Evolutionary conservation across 2,329 filamentous ascomycete genomes (phyloP).

Genomic region (Fusarium acutatum): DNA sequence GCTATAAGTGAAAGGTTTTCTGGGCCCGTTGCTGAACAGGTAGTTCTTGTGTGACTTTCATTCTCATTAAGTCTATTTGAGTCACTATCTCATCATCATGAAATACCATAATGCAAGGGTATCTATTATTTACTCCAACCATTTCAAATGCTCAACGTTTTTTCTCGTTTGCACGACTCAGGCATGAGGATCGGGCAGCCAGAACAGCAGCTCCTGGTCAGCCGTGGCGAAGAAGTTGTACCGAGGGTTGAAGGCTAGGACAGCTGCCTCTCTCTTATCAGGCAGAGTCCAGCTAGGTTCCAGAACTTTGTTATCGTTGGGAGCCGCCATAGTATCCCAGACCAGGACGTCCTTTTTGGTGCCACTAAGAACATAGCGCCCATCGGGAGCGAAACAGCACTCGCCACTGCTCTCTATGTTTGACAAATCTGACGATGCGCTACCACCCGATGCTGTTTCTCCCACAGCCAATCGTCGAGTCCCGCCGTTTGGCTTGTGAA

Average conservation of each 20-base stretch:
- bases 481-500: constrained; percentile 66
- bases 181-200: constrained; percentile 74
- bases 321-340: constrained; percentile 79
- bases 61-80: not conserved
- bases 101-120: constrained; percentile 12
- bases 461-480: constrained; percentile 63
- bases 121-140: constrained; percentile 16
- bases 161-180: constrained; percentile 42
- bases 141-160: not conserved
- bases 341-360: constrained; percentile 77
- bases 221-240: constrained; percentile 93
- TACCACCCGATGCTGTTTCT: constrained; percentile 53
- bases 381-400: constrained; percentile 89
- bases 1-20: not conserved
- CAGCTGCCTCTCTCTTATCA: constrained; percentile 73
- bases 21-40: not conserved
- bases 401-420: constrained; percentile 73
- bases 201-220: constrained; percentile 83
- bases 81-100: not conserved
- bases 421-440: constrained; percentile 46
- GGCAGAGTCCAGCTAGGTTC: constrained; percentile 71
- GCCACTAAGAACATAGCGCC: constrained; percentile 88
- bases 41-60: not conserved
- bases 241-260: constrained; percentile 88
- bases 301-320: constrained; percentile 65